Evolutionary conservation across 306 rosid species (phyloP), one percentile per base, ranked within the genome.

Genomic region (Malus asiatica): DNA sequence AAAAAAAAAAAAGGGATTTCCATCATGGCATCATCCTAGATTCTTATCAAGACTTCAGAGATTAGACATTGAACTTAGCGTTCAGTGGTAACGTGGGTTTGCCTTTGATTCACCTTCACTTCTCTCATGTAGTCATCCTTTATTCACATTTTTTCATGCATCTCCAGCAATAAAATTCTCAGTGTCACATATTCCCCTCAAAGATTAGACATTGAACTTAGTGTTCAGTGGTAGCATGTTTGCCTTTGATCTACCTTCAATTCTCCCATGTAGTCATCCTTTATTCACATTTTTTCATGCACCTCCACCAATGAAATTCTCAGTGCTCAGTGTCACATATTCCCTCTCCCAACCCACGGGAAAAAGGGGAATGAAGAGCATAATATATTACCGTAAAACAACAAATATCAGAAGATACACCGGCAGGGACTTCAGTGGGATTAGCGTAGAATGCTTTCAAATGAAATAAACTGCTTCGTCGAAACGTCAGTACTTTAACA

Each of bases 361-460:
- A 33, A 65, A 75, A 25, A 11, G 52, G 68, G 68, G 60, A 55
- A 75, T 29, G 4, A 23, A 76, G 16, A 68, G 60, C 61, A 79
- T 57, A 5, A 38, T 67, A 20, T 40, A 75, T 75, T 90, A 96
- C 99, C 84, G 80, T 87, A 84, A 87, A 89, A 77, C 77, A 68
- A 86, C 99, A 81, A 74, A 92, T 89, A 78, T 84, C 82, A 20
- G 86, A 64, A 67, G 79, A 72, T 58, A 76, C 83, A 48, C 92
- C 92, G 35, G 91, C 84, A 44, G 96, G 91, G 45, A 92, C 79
- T 73, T 96, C 98, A 64, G 77, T 42, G 69, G 70, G 71, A 88
- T 88, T 76, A 64, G 84, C 90, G 78, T 92, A 96, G 78, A 84
- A 77, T 40, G 90, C 93, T 89, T 96, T 93, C 84, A 92, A 76